These are phyloP conservation scores for Ettlia oleoabundans DNA, from an alignment of 139 green algal genomes.

Conservation along the genomic window DNA sequence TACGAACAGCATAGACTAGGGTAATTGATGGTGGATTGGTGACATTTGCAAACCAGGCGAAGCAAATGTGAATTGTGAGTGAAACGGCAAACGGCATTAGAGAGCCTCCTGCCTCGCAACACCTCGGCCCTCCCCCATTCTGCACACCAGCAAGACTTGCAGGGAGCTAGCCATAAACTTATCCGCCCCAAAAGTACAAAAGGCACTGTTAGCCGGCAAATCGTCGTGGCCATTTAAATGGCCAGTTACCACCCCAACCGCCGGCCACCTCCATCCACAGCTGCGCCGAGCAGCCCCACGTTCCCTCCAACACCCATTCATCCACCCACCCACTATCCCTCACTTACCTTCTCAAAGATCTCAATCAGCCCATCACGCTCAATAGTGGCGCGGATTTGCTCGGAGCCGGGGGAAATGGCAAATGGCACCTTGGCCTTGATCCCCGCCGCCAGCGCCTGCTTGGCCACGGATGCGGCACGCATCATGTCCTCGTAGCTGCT, in stretches of 20 bases:
- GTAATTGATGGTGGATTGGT: background rate
- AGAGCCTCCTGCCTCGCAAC: too few species aligned
- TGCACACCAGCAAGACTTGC: too few species aligned
- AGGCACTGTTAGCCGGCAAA: too few species aligned
- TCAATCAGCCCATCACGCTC: conserved; percentile 90
- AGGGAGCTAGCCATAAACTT: too few species aligned
- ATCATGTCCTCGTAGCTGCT: conserved; percentile 95
- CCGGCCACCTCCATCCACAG: too few species aligned
- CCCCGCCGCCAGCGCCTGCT: conserved; percentile 82
- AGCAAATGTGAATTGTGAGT: too few species aligned
- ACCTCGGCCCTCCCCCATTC: too few species aligned
- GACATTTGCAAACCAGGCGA: background rate
- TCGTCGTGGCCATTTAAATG: too few species aligned
- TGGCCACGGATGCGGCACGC: conserved; percentile 79
- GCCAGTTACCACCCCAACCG: too few species aligned
- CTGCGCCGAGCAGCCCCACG: background rate
- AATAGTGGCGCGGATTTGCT: conserved; percentile 97
- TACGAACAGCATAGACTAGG: too few species aligned
- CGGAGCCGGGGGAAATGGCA: conserved; percentile 89
- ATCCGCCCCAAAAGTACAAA: too few species aligned
- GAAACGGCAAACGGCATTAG: too few species aligned
- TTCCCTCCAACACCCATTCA: background rate
- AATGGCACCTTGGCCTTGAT: conserved; percentile 94
- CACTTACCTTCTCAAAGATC: conserved; percentile 79
- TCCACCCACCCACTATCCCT: background rate